Evolutionary conservation across 805 yeast species (phyloP).

Genomic region (Lachancea dasiensis): DNA sequence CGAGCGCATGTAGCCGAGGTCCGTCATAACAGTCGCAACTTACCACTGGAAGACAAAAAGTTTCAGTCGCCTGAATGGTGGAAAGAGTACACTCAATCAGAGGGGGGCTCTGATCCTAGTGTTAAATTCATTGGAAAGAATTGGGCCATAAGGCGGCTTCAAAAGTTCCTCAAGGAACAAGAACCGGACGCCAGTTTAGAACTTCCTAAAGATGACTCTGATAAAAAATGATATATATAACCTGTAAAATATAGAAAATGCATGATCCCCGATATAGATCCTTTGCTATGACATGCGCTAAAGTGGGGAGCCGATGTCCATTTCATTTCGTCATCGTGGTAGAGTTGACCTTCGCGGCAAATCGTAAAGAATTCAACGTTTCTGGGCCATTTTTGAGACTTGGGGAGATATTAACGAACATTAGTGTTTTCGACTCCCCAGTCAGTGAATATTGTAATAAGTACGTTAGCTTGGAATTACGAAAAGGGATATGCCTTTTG

Average conservation of each 20-base stretch:
- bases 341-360: conserved; percentile 76
- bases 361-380: conserved; percentile 76
- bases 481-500: conserved; percentile 71
- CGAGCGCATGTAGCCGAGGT: conserved; percentile 54
- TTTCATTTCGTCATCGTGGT: conserved; percentile 36
- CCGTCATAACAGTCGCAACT: conserved; percentile 37
- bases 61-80: conserved; percentile 69
- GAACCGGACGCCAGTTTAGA: conserved; percentile 9
- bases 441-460: conserved; percentile 76
- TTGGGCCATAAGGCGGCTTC: conserved; percentile 75
- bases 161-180: conserved; percentile 36
- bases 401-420: conserved; percentile 89
- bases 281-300: too few relatives aligned
- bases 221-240: conserved; percentile 3
- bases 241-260: too few relatives aligned
- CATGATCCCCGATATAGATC: background rate
- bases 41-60: conserved; percentile 60
- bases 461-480: conserved; percentile 91
- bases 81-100: conserved; percentile 57
- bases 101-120: conserved; percentile 63
- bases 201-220: background rate
- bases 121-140: conserved; percentile 70
- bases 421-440: conserved; percentile 82
- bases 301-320: background rate
- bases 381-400: conserved; percentile 57